Evolutionary conservation across 1,284 basidiomycete species (phyloP).

Genomic region (Ustilago shanxiensis): DNA sequence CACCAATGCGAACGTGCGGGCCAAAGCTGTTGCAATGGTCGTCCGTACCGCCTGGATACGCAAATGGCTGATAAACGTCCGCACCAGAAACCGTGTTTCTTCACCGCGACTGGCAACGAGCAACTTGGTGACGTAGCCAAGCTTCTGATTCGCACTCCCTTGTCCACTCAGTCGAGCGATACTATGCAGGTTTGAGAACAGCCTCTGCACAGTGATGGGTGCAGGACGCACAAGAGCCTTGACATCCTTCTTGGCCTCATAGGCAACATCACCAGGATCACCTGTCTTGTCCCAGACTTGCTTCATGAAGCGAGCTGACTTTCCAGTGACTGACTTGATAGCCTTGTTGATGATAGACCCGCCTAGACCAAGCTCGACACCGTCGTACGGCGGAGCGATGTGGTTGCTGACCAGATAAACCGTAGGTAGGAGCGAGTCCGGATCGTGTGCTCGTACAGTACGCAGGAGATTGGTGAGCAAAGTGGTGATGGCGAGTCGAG

Average conservation of each 20-base stretch:
- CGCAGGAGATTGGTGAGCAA: slow-evolving; percentile 84
- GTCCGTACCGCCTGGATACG: slow-evolving; percentile 85
- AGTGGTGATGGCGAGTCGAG: slow-evolving; percentile 83
- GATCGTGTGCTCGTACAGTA: slow-evolving; percentile 78
- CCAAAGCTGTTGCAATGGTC: slow-evolving; percentile 84
- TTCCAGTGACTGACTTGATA: slow-evolving; percentile 84
- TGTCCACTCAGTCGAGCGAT: slow-evolving; percentile 76
- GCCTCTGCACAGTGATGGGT: slow-evolving; percentile 62
- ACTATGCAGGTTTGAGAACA: slow-evolving; percentile 71
- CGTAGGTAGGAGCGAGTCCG: slow-evolving; percentile 80
- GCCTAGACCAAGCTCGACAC: slow-evolving; percentile 71
- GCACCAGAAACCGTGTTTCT: slow-evolving; percentile 84
- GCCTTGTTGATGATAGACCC: slow-evolving; percentile 81
- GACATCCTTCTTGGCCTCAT: slow-evolving; percentile 64
- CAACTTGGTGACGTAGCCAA: slow-evolving; percentile 82
- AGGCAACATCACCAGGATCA: slow-evolving; percentile 68
- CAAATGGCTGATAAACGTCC: slow-evolving; percentile 84
- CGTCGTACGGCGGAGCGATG: slow-evolving; percentile 76
- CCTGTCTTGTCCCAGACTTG: slow-evolving; percentile 71
- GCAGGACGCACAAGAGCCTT: slow-evolving; percentile 62
- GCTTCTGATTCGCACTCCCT: slow-evolving; percentile 82
- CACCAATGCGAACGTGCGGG: slow-evolving; percentile 80
- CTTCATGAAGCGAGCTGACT: slow-evolving; percentile 78
- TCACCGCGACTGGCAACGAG: slow-evolving; percentile 87
- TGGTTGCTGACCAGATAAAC: slow-evolving; percentile 91